These are phyloP conservation scores for Dendrobium chrysotoxum DNA, from an alignment of 106 monocot genomes.

Conservation along the genomic window DNA sequence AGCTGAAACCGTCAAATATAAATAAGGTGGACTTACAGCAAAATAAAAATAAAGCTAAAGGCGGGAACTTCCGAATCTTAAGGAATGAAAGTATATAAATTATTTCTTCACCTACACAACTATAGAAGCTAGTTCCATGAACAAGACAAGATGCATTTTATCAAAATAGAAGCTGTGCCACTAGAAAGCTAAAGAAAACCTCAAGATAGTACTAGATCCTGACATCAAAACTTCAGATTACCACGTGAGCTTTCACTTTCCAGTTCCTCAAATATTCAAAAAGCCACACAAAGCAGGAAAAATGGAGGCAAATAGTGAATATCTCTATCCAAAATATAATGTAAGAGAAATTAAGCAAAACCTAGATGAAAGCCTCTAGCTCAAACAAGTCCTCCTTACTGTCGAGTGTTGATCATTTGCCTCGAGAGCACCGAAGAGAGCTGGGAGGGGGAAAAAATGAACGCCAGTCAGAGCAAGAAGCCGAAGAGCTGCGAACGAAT, in stretches of 20 bases:
- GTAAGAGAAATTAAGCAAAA: background rate
- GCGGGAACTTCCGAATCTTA: background rate
- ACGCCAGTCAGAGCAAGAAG: no score
- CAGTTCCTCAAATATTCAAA: background rate
- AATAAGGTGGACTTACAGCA: no score
- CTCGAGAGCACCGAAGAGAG: no score
- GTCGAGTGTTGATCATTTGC: no score
- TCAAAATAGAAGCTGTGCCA: background rate
- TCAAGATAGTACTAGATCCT: background rate
- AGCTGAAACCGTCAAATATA: no score
- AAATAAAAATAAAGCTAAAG: background rate
- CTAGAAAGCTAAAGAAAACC: background rate
- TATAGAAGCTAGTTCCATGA: background rate
- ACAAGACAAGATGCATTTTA: background rate
- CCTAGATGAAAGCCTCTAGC: background rate
- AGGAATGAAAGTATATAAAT: background rate
- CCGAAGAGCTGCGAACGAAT: no score
- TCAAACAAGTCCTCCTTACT: background rate
- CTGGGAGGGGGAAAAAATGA: no score
- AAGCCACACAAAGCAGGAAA: background rate
- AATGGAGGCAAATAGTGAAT: background rate
- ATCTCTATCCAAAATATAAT: background rate
- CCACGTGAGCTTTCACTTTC: background rate
- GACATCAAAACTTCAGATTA: background rate
- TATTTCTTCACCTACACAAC: background rate